These are phyloP conservation scores for Corniculantispora saksenae DNA, from an alignment of 2,329 filamentous ascomycete species.

Conservation along the genomic window DNA sequence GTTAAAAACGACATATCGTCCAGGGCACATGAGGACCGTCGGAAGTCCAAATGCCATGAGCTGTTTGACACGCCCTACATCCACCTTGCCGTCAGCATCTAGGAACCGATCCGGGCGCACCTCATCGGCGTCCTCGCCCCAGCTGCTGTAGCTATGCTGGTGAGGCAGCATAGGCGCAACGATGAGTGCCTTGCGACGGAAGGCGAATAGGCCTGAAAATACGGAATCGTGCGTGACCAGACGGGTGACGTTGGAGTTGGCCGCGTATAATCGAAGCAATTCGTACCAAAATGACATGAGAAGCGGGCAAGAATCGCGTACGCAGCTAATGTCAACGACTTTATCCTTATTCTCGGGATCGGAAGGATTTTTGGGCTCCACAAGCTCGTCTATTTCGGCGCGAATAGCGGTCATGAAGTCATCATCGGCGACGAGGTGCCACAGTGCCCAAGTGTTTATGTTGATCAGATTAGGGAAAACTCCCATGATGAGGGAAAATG, in stretches of 20 bases:
- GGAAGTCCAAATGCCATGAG: constrained; percentile 16
- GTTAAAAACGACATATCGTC: constrained; percentile 15
- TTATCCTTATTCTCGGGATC: background rate
- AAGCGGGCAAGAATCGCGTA: constrained; percentile 14
- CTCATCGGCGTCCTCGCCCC: constrained; percentile 10
- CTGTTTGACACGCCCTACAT: background rate
- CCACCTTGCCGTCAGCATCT: background rate
- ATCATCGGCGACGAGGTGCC: constrained; percentile 13
- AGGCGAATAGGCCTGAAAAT: constrained; percentile 1
- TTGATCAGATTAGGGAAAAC: constrained; percentile 15
- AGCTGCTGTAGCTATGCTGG: constrained; percentile 9
- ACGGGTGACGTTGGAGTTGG: constrained; percentile 15
- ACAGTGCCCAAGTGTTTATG: constrained; percentile 15
- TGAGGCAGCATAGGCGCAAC: constrained; percentile 18
- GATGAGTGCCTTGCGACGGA: constrained; percentile 11
- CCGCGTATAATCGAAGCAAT: constrained; percentile 13
- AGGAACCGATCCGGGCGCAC: constrained; percentile 13
- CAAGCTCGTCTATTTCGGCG: constrained; percentile 1
- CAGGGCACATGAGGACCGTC: constrained; percentile 16
- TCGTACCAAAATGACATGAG: constrained; percentile 19
- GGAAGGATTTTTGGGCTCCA: background rate
- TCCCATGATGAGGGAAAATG: constrained; percentile 17
- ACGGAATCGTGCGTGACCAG: constrained; percentile 13
- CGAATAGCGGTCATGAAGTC: constrained; percentile 8
- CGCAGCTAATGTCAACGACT: constrained; percentile 6